Evolutionary conservation across 78 protist genomes (phyloP).

Genomic region (Chrysochromulina tobinii): DNA sequence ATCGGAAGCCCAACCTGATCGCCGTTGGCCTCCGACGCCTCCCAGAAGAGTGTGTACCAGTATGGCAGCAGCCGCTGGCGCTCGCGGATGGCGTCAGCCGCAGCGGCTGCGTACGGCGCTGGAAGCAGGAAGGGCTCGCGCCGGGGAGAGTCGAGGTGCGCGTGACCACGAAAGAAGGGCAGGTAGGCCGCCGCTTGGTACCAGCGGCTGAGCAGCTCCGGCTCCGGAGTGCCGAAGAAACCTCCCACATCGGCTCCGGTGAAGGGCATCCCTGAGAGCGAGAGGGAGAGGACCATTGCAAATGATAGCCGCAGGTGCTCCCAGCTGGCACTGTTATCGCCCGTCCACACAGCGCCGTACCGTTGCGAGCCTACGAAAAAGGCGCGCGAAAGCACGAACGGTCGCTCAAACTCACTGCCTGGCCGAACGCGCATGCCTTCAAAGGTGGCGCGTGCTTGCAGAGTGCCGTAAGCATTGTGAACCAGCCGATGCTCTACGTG

Average conservation of each 20-base stretch:
- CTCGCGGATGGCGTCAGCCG: constrained; percentile 67
- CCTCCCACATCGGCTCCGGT: constrained; percentile 96
- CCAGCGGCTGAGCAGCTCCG: constrained; percentile 95
- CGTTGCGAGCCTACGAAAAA: constrained; percentile 96
- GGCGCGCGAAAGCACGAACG: constrained; percentile 95
- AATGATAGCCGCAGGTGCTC: constrained; percentile 73
- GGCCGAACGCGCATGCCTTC: neutral
- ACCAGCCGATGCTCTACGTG: constrained; percentile 89
- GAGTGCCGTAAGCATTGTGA: constrained; percentile 95
- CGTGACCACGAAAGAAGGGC: constrained; percentile 98
- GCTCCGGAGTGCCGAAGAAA: constrained; percentile 76
- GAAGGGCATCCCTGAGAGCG: constrained; percentile 87
- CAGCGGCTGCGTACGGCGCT: constrained; percentile 44
- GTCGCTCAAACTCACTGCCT: constrained; percentile 37
- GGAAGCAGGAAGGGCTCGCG: constrained; percentile 97
- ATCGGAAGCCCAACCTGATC: constrained; percentile 72
- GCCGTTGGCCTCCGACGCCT: constrained; percentile 23
- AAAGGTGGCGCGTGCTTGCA: constrained; percentile 60
- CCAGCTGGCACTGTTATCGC: constrained; percentile 98
- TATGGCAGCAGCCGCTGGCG: constrained; percentile 90
- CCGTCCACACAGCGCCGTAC: constrained; percentile 98
- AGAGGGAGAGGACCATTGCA: constrained; percentile 88
- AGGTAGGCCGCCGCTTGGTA: constrained; percentile 90
- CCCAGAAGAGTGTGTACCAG: constrained; percentile 76
- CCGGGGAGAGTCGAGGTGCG: constrained; percentile 90